A percentile compares a stretch with the other conserved stretches of the same genome.
Evolutionary conservation across 2,329 filamentous ascomycete genomes (phyloP).

Genomic region (Beauveria scarabaeidicola): DNA sequence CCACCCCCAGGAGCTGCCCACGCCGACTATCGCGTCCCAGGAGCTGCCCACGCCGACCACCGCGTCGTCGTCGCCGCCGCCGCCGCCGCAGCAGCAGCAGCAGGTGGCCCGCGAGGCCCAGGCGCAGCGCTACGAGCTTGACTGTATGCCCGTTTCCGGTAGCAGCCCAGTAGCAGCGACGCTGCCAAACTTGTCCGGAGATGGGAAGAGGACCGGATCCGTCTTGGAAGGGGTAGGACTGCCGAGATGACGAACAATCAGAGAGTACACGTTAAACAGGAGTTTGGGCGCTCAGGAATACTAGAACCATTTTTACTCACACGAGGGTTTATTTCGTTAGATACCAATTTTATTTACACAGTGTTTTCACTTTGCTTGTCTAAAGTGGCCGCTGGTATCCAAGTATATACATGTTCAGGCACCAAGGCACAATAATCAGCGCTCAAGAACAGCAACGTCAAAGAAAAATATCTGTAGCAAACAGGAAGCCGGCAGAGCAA

Average conservation of each 20-base stretch:
- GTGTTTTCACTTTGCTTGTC: background rate
- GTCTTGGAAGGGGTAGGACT: no score
- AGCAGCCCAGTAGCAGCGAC: background rate
- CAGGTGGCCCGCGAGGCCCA: background rate
- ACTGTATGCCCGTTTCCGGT: conserved; percentile 6
- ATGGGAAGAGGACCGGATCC: no score
- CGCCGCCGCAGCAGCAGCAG: conserved; percentile 4
- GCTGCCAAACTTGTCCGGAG: background rate
- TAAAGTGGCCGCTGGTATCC: background rate
- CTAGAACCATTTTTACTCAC: background rate
- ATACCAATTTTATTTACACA: conserved; percentile 11
- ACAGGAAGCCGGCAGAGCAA: background rate
- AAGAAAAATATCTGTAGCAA: background rate
- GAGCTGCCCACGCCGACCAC: no score
- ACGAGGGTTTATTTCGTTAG: background rate
- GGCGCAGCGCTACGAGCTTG: conserved; percentile 12
- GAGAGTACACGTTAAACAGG: background rate
- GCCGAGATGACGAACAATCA: background rate
- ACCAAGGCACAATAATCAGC: background rate
- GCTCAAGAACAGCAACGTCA: background rate
- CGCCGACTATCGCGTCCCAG: background rate
- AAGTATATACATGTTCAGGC: background rate
- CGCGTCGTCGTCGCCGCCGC: background rate
- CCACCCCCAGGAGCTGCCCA: conserved; percentile 11
- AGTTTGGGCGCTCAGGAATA: background rate